Evolutionary conservation across 1,139 yeast species (phyloP).

Genomic region (Lodderomyces theae): DNA sequence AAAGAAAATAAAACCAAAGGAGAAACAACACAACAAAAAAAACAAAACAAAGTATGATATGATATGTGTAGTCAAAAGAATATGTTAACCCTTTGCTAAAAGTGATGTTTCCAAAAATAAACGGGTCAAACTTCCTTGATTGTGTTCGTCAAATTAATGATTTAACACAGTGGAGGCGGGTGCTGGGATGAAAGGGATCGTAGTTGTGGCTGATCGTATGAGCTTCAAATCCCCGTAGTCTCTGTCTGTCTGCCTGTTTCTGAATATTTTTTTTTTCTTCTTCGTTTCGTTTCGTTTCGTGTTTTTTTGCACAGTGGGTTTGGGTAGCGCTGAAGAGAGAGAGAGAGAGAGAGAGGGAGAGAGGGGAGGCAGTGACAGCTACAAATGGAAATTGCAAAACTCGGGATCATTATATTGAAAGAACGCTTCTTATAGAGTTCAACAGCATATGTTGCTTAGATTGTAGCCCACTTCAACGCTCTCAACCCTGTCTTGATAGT

Average conservation of each 20-base stretch:
- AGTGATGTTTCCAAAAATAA: no score
- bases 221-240: not conserved
- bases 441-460: conserved; percentile 32
- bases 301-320: not conserved
- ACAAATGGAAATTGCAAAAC: not conserved
- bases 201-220: not conserved
- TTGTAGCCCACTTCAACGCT: conserved; percentile 36
- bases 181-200: no score
- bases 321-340: not conserved
- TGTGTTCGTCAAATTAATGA: conserved; percentile 1
- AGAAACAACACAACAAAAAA: not conserved
- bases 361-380: not conserved
- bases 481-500: conserved; percentile 45
- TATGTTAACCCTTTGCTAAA: not conserved
- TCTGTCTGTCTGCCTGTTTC: no score
- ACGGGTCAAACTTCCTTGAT: no score
- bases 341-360: not conserved
- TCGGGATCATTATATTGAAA: no score
- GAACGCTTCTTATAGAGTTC: no score
- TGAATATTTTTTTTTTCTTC: not conserved
- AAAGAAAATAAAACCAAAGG: not conserved
- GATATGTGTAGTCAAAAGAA: not conserved
- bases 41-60: not conserved
- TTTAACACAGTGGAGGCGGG: conserved; percentile 2
- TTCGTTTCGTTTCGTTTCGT: not conserved